phyloP scores from a whole-genome alignment of 2,329 filamentous ascomycete genomes.

The Nemania serpens region DNA sequence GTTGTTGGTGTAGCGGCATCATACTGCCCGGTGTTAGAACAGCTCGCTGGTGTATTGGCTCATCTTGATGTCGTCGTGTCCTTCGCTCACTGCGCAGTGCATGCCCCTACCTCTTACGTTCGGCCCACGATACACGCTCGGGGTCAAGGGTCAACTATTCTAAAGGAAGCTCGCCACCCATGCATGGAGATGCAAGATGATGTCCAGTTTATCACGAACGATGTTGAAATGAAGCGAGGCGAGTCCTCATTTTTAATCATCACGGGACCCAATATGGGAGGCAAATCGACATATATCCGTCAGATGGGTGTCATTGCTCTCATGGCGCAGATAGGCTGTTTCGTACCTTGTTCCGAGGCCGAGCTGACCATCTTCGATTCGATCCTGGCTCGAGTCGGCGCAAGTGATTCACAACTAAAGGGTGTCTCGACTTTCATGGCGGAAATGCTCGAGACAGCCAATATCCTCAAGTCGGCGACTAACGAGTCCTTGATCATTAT shows the following conservation, averaged over 20 bases:
- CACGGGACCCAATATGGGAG: conserved; percentile 98
- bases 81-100: conserved; percentile 89
- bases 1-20: conserved; percentile 93
- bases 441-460: conserved; percentile 98
- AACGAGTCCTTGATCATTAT: conserved; percentile 97
- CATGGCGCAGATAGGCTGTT: conserved; percentile 96
- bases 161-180: conserved; percentile 93
- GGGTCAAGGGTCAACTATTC: conserved; percentile 82
- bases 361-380: conserved; percentile 96
- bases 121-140: conserved; percentile 88
- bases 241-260: conserved; percentile 93
- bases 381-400: conserved; percentile 93
- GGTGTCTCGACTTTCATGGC: conserved; percentile 99
- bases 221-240: conserved; percentile 79
- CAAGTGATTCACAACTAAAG: conserved; percentile 95
- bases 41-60: conserved; percentile 82
- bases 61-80: conserved; percentile 95
- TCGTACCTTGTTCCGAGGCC: conserved; percentile 88
- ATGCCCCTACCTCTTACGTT: conserved; percentile 90
- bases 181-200: conserved; percentile 99
- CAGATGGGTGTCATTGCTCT: conserved; percentile 96
- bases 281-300: conserved; percentile 97
- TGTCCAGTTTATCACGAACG: conserved; percentile 97
- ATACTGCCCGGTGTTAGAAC: conserved; percentile 91
- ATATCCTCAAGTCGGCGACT: conserved; percentile 96